These are phyloP conservation scores for Fagopyrum tataricum DNA, from an alignment of 148 eudicot species.

Conservation along the genomic window DNA sequence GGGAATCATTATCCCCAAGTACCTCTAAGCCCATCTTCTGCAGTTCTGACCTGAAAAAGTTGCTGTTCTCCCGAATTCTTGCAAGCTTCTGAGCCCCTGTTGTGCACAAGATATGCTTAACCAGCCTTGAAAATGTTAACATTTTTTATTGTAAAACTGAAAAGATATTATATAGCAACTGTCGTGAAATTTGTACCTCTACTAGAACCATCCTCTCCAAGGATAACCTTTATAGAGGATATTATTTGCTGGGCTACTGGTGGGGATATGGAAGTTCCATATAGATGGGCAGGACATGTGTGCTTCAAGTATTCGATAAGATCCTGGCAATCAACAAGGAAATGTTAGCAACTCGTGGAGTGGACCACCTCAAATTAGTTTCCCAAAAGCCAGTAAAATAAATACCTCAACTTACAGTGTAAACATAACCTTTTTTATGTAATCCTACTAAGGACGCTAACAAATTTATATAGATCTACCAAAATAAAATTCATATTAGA, in stretches of 20 bases:
- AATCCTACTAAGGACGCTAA: no score
- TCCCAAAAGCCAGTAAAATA: not conserved
- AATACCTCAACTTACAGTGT: no score
- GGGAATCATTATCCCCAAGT: conserved; percentile 75
- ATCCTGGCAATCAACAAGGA: conserved; percentile 35
- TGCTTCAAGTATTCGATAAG: conserved; percentile 65
- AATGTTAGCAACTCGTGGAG: not conserved
- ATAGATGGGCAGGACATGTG: conserved; percentile 76
- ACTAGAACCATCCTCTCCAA: conserved; percentile 87
- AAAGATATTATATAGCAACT: not conserved
- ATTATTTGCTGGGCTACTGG: conserved; percentile 85
- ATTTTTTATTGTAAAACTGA: not conserved
- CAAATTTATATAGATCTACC: no score
- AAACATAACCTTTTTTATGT: no score
- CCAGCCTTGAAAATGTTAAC: not conserved
- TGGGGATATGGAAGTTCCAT: conserved; percentile 84
- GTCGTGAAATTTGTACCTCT: conserved; percentile 42
- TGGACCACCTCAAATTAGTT: not conserved
- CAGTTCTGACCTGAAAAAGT: conserved; percentile 76
- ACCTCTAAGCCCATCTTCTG: conserved; percentile 86
- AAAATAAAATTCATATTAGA: no score
- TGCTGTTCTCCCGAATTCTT: conserved; percentile 73
- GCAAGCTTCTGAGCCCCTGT: conserved; percentile 86
- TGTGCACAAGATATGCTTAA: not conserved
- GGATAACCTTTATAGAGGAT: conserved; percentile 64